Evolutionary conservation across 1,284 basidiomycete genomes (phyloP), one percentile per base, ranked within the genome.

Genomic region (Schizopora paradoxa): DNA sequence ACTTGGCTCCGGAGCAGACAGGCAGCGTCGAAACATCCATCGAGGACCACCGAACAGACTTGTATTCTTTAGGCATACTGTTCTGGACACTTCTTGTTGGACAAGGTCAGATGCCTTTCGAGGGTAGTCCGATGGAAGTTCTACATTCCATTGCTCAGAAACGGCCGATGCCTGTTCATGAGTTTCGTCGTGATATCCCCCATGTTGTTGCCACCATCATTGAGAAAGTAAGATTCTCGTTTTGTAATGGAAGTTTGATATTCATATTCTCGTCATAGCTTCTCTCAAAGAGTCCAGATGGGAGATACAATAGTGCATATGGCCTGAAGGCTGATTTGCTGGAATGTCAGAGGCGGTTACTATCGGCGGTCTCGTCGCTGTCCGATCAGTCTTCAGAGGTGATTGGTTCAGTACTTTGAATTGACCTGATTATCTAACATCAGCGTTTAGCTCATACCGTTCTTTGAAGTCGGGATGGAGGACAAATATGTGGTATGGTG

Each of bases 1-100:
- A 83, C 56, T 70, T 85, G 23, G 79, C 81, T 4, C 82, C 82
- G 14, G 82, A 85, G 58, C 82, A 86, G 58, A 84, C 82, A 1
- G 81, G 81, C 10, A 77, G 79, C 53, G 76, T 79, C 51, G 79
- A 83, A 58, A 79, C 77, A 5, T 75, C 77, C 58, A 70, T 73
- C 4, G 81, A 83, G 56, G 82, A 85, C 56, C 78, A 82, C 51
- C 62, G 82, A 47, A 83, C 82, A 8, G 82, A 86, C 61, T 58
- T 86, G 25, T 85, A 85, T 59, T 79, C 80, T 1, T 66, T 85
- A 3, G 82, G 82, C 2, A 74, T 84, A 38, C 60, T 83, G 53
- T 83, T 82, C 56, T 83, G 80, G 79, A 80, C 79, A 5, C 64
- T 82, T 4, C 65, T 84, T 16, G 80, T 83, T 19, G 81, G 81